Base-by-base conservation (phyloP, 148 eudicot species). In the Euryodendron excelsum region DNA sequence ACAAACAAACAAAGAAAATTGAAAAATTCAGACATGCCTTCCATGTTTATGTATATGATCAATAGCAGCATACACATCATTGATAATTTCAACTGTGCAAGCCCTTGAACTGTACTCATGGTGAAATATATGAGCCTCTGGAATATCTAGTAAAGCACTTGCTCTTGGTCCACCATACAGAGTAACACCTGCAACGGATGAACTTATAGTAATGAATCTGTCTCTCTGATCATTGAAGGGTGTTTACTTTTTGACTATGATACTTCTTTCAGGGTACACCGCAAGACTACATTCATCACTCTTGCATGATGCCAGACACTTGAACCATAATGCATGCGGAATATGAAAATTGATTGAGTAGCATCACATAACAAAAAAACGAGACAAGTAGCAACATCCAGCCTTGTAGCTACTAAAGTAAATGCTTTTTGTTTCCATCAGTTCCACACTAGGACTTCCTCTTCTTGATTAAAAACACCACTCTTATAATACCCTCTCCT, bases 111-210 rank as follows among this genome's bases (percentile, higher is more conserved):
- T 90, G 77, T 95, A 95, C 83, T 95, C 99, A 72, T 88, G 92
- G 73, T 93, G 97, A 64, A 93, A 88, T 36, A 97, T 86, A 15
- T 83, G 69, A 44, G 89, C 88, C 74, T 81, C 84, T 31, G 85
- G 60, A 66, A 93, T 80, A 71, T 70, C 77, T 25, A 93, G 74
- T 72, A 87, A 36, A 36, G 91, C 82, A 78, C 89, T 80, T 33
- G 90, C 86, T 83, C 86, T 82, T n/a, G 99, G 96, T 52, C 99
- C 99, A 39, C 96, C 97, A 85, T 74, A 91, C 37, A 95, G 66
- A 63, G 86, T 79, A 67, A 93, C 99, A 63, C 99, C 99, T 95
- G 83, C 69, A 74, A 68, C 72, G 78, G n/a, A 77, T n/a, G 33
- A 14, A 63, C 30, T 23, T 15, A 65, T 1, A 18, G 21, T 23